Base-by-base conservation (phyloP, 805 yeast genomes). In the Metschnikowia koreensis region DNA sequence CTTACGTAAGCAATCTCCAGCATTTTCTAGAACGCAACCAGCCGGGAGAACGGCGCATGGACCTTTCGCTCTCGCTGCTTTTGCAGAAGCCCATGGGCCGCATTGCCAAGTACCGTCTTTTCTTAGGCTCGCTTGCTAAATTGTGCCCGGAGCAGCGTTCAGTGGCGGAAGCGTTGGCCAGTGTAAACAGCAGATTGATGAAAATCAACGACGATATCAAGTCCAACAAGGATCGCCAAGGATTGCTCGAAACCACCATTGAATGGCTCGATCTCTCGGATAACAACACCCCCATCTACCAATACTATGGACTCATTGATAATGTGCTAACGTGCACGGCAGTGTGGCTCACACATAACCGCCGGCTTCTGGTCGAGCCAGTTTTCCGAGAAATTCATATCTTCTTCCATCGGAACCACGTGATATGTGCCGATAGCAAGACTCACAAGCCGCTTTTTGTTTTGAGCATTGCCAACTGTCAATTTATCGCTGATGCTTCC, bases 71-170 rank as follows among this genome's bases (percentile, higher is more conserved):
- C 29, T n/a, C 22, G 37, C 56, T 54, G 57, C 55, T 57, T 16
- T 38, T 57, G 27, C 59, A 53, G 38, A 52, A 50, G 29, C 59
- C 60, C 33, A 44, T 55, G 48, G 55, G 54, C 10, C 47, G 59
- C 4, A 47, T 57, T n/a, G 58, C 52, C 31, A 54, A 56, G 51
- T 56, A 56, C 52, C 41, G 43, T 31, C 45, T 56, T 26, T 54
- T 56, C 33, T 47, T 56, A n/a, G 31, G 38, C 11, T 41, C 53
- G 2, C 44, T 56, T 9, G 49, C 47, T 8, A 48, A 46, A 15
- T 26, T 47, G 12, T 27, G 41, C 4, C 48, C 56, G 3, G 41
- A 43, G 3, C 33, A 52, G 11, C 3, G 16, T 7, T 34, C 16
- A 9, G 17, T 48, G 9, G n/a, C 11, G 17, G 38, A 36, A 9